These are phyloP conservation scores for Fusarium sp. DNA, from an alignment of 2,329 filamentous ascomycete species.

Conservation along the genomic window DNA sequence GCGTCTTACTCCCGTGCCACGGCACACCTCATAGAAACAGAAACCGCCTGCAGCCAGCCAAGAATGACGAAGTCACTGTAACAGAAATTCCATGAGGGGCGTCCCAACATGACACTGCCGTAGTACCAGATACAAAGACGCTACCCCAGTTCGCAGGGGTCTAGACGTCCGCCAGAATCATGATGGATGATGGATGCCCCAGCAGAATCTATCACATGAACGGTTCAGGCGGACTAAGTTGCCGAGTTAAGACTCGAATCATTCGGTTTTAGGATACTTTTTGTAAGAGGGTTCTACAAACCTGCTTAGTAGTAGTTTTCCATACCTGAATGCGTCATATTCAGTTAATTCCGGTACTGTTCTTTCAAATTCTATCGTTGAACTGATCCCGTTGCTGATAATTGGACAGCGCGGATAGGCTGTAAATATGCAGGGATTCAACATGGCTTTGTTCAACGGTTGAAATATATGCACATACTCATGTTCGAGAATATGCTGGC, in stretches of 20 bases:
- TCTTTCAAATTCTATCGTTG: neutral
- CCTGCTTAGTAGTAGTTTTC: neutral
- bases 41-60: constrained; percentile 6
- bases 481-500: neutral
- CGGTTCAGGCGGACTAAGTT: constrained; percentile 25
- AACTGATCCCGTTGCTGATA: constrained; percentile 13
- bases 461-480: neutral
- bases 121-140: constrained; percentile 31
- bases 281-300: neutral
- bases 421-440: constrained; percentile 2
- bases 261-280: constrained; percentile 4
- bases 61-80: constrained; percentile 35
- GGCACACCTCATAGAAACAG: constrained; percentile 3
- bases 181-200: constrained; percentile 29
- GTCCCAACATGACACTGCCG: constrained; percentile 28
- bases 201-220: constrained; percentile 40
- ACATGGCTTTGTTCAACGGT: constrained; percentile 13
- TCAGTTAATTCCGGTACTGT: neutral
- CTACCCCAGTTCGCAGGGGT: constrained; percentile 35
- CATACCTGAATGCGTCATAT: constrained; percentile 15
- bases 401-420: constrained; percentile 16
- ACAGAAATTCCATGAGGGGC: constrained; percentile 22
- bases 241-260: constrained; percentile 23
- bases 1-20: constrained; percentile 14
- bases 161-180: constrained; percentile 28